phyloP scores from a whole-genome alignment of 2,329 filamentous ascomycete genomes.

The Phialemoniopsis sp. region DNA sequence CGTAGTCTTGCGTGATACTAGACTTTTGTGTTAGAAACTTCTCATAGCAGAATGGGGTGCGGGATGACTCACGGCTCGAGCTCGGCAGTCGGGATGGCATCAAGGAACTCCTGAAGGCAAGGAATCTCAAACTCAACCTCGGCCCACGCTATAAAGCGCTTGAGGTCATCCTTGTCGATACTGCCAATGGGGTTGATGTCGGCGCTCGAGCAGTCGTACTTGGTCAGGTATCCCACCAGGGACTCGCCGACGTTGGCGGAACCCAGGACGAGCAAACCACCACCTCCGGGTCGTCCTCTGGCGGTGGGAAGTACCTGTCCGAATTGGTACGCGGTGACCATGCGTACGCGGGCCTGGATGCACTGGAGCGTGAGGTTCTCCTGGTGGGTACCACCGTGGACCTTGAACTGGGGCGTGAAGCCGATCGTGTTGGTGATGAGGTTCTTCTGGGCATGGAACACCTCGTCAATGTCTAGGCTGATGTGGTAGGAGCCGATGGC shows the following conservation, averaged over 20 bases:
- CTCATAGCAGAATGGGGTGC: no score
- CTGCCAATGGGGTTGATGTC: constrained; percentile 59
- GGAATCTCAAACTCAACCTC: constrained; percentile 55
- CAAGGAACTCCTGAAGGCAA: constrained; percentile 62
- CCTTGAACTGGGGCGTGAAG: constrained; percentile 53
- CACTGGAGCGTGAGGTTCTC: constrained; percentile 67
- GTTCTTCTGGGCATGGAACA: constrained; percentile 55
- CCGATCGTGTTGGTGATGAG: constrained; percentile 54
- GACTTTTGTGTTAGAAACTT: no score
- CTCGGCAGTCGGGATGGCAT: constrained; percentile 58
- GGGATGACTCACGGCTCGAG: constrained; percentile 47
- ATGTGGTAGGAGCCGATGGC: constrained; percentile 69
- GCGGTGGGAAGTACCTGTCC: constrained; percentile 11
- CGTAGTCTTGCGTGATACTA: constrained; percentile 53
- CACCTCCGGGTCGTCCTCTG: constrained; percentile 11
- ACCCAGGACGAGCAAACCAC: constrained; percentile 10
- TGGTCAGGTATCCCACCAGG: constrained; percentile 53
- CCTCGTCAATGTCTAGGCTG: constrained; percentile 69
- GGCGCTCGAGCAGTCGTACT: constrained; percentile 53
- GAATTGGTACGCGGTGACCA: constrained; percentile 57
- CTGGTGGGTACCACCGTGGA: constrained; percentile 55
- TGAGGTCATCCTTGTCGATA: constrained; percentile 63
- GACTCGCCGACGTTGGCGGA: not conserved
- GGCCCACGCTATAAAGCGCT: constrained; percentile 67
- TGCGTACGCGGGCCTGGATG: constrained; percentile 64